Percentiles rank a stretch among this genome's conserved stretches.
phyloP scores from a whole-genome alignment of 2,329 filamentous ascomycete species.

The Drechslerella dactyloides region DNA sequence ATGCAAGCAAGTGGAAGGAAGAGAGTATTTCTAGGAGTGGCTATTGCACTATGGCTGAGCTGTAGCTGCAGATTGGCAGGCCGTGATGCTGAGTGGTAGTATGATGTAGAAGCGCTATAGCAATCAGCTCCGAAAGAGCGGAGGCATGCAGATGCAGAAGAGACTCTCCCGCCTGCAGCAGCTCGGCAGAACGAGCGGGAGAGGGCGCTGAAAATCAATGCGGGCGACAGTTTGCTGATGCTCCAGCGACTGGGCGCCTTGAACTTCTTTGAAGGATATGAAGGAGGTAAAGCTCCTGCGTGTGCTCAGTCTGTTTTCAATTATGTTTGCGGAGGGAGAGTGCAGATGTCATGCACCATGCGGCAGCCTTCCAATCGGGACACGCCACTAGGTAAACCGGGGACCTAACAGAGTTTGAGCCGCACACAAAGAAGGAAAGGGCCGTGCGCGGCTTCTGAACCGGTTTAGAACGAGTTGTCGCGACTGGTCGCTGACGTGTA shows the following conservation, averaged over 20 bases:
- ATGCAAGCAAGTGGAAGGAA: conserved; percentile 23
- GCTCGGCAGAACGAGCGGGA: conserved; percentile 50
- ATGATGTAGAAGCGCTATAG: conserved; percentile 17
- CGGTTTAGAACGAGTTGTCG: background rate
- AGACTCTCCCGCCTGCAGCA: conserved; percentile 42
- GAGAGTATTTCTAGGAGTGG: conserved; percentile 16
- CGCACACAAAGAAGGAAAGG: conserved; percentile 1
- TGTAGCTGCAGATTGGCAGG: conserved; percentile 15
- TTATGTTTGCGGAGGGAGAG: background rate
- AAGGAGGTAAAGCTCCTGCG: background rate
- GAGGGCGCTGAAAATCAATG: conserved; percentile 30
- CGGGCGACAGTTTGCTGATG: conserved; percentile 33
- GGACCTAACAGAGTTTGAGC: background rate
- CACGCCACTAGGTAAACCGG: conserved; percentile 2
- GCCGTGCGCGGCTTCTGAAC: background rate
- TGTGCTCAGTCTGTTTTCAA: background rate
- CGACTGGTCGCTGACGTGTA: background rate
- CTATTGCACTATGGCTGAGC: background rate
- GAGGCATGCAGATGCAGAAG: conserved; percentile 33
- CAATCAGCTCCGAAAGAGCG: conserved; percentile 23
- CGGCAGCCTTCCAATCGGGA: conserved; percentile 2
- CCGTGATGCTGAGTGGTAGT: conserved; percentile 19
- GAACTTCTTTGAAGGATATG: background rate
- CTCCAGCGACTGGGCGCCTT: background rate
- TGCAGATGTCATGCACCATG: background rate